These are phyloP conservation scores for Pseudotulostoma volvatum DNA, from an alignment of 495 filamentous ascomycete species.

Conservation along the genomic window DNA sequence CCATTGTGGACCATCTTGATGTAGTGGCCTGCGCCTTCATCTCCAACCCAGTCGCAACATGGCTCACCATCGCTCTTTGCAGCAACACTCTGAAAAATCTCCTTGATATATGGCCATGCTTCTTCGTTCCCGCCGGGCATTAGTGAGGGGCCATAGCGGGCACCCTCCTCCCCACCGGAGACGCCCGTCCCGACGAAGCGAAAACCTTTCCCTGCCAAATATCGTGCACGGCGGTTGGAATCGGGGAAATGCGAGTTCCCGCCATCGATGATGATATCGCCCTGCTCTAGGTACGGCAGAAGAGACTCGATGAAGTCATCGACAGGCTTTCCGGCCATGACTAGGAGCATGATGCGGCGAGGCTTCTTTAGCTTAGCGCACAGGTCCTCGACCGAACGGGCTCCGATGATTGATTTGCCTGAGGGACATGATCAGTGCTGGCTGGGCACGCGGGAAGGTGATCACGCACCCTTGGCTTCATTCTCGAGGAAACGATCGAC, in stretches of 20 bases:
- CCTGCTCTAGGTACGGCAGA: constrained; percentile 72
- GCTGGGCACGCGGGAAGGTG: constrained; percentile 3
- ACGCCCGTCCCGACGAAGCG: constrained; percentile 95
- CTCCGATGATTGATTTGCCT: constrained; percentile 86
- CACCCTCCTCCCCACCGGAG: constrained; percentile 98
- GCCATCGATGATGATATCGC: constrained; percentile 98
- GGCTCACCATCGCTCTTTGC: constrained; percentile 93
- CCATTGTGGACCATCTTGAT: constrained; percentile 99
- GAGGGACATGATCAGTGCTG: constrained; percentile 11
- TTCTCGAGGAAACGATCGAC: constrained; percentile 89
- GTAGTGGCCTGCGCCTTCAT: constrained; percentile 97
- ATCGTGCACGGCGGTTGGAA: constrained; percentile 86
- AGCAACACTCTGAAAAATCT: constrained; percentile 92
- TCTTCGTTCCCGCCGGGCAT: constrained; percentile 98
- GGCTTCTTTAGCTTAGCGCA: constrained; percentile 90
- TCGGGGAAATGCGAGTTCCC: constrained; percentile 99
- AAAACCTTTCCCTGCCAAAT: constrained; percentile 72
- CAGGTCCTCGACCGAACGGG: constrained; percentile 88
- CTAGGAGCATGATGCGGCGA: constrained; percentile 90
- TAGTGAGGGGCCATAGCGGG: constrained; percentile 87
- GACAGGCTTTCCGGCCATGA: constrained; percentile 94
- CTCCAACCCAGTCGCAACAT: constrained; percentile 99
- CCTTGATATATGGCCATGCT: constrained; percentile 97
- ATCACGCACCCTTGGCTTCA: constrained; percentile 75
- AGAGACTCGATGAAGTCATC: constrained; percentile 97